A percentile compares a stretch with the other conserved stretches of the same genome.
phyloP scores from a whole-genome alignment of 1,139 yeast species.

The Geotrichum candidum region DNA sequence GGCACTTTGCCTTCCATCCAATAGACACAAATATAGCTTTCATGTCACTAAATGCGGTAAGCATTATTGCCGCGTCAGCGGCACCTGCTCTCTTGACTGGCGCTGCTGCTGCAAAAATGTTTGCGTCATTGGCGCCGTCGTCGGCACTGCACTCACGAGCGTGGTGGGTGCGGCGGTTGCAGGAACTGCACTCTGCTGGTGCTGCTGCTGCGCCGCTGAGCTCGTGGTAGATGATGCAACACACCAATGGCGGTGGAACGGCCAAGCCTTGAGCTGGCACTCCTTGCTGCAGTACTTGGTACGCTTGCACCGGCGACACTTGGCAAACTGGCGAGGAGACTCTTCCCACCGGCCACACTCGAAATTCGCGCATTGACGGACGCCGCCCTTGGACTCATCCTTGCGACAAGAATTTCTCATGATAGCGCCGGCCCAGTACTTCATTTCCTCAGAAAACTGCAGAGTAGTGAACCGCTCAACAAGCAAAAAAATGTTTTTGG shows the following conservation, averaged over 20 bases:
- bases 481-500: conserved; percentile 73
- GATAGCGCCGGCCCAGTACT: conserved; percentile 95
- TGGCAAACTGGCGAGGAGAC: conserved; percentile 84
- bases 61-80: not conserved
- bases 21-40: not conserved
- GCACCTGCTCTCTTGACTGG: not conserved
- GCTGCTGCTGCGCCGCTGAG: not conserved
- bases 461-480: conserved; percentile 87
- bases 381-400: conserved; percentile 81
- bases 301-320: conserved; percentile 88
- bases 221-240: conserved; percentile 35
- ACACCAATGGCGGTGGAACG: conserved; percentile 92
- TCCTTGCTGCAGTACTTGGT: conserved; percentile 91
- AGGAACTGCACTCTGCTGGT: not conserved
- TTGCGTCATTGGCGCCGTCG: not conserved
- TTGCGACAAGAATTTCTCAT: conserved; percentile 93
- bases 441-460: conserved; percentile 63
- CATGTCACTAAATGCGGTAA: not conserved
- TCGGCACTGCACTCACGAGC: not conserved
- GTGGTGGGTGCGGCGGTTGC: not conserved
- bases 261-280: conserved; percentile 91
- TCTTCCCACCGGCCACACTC: conserved; percentile 96
- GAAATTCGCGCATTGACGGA: conserved; percentile 90
- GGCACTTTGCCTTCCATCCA: not conserved
- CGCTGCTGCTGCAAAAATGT: not conserved